Base-by-base conservation (phyloP, 1,284 basidiomycete genomes). In the Heliocybe sulcata region DNA sequence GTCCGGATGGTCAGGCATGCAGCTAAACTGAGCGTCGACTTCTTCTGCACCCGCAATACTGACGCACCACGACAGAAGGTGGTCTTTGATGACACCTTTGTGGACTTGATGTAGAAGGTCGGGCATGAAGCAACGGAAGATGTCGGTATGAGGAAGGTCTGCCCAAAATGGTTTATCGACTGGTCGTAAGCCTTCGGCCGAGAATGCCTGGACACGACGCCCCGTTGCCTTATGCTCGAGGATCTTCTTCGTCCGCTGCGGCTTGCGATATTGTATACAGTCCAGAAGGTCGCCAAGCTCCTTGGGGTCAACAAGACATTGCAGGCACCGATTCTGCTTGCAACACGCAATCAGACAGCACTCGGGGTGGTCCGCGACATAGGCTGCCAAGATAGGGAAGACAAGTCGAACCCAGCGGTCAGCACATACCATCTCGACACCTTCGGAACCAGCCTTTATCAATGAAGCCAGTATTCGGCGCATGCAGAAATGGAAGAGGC, bases 401-500 rank as follows among this genome's bases (percentile, higher is more conserved):
- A 65, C 52, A 0, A 35, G 35, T 1, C 65, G 60, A 4, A 62
- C 38, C 1, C 29, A 10, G 1, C 65, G 57, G 55, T 68, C 66
- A 0, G 60, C 60, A 56, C 65, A 67, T 1, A 54, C 45, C 60
- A 67, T 67, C 2, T 45, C 19, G 2, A 65, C 59, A 3, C 66
- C 65, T 1, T 57, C 20, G 1, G n/a, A 22, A 0, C 62, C 67
- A 2, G 64, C 62, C 6, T 56, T 29, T 3, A 58, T 45, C 14
- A 67, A 55, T 0, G 66, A 57, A 1, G 49, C 33, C 1, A 67
- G 49, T 8, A 68, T 52, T 0, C n/a, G 38, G 1, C n/a, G 16
- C 67, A 67, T 67, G 56, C 64, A 67, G 14, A 60, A 38, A 48
- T 69, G 67, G 52, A 66, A 69, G 11, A 68, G 61, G 2, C 61